A percentile compares a stretch with the other conserved stretches of the same genome.
Conservation (phyloP, 495 filamentous ascomycete genomes). For the Aspergillus biplanus region DNA sequence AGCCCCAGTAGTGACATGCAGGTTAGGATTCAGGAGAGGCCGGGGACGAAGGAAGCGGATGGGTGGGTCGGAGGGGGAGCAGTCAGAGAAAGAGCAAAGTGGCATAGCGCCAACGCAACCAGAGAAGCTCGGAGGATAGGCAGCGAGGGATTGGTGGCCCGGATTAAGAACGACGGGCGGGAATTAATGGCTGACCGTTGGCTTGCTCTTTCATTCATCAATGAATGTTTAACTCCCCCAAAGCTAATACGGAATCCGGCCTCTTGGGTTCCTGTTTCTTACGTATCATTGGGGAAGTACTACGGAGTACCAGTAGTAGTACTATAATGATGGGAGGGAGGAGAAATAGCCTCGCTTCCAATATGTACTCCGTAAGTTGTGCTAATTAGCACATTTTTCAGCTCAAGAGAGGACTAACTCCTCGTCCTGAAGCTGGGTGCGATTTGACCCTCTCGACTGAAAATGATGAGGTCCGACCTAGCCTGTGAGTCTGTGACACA, state of each 20-base stretch:
- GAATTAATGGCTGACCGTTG: constrained; percentile 4
- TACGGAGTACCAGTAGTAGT: too few species aligned
- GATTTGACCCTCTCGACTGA: background rate
- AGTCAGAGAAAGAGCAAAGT: background rate
- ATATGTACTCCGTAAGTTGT: background rate
- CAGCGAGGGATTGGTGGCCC: background rate
- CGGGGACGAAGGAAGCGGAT: constrained; percentile 13
- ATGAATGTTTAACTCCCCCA: background rate
- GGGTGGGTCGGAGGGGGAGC: constrained; percentile 15
- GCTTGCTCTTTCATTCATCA: background rate
- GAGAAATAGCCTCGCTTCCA: too few species aligned
- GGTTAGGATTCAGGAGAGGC: constrained; percentile 23
- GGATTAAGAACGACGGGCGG: constrained; percentile 1
- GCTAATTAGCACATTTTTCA: background rate
- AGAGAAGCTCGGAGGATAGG: background rate
- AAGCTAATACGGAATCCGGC: background rate
- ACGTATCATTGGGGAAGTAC: background rate
- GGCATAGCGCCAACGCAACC: background rate
- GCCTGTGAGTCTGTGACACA: background rate
- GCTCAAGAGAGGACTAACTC: too few species aligned
- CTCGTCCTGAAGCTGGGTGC: too few species aligned
- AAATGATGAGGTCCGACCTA: background rate
- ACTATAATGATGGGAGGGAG: too few species aligned
- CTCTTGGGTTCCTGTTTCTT: background rate
- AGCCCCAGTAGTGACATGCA: constrained; percentile 19